Base-by-base conservation (phyloP, 2,329 filamentous ascomycete species). In the Cucurbitaria berberidis region DNA sequence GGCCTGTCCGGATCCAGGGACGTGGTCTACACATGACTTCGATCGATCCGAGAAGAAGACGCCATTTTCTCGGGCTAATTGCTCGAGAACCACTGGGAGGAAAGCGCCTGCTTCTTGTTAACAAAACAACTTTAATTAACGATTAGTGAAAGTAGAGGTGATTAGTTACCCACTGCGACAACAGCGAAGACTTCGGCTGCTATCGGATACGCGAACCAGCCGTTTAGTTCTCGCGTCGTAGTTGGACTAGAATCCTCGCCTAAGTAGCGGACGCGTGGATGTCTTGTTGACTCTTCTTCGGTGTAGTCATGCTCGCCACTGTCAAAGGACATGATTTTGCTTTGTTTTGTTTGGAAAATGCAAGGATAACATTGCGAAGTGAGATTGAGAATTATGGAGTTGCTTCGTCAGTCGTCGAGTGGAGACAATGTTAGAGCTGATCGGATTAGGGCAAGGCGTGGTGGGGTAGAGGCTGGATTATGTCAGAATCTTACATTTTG, bases 141-240 rank as follows among this genome's bases (percentile, higher is more conserved):
- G n/a, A n/a, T n/a, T n/a, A n/a, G n/a, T n/a, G 39, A 21, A 38
- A 18, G 26, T 11, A 26, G 39, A 29, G 11, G 13, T 46, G 38
- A 27, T 51, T 86, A 72, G n/a, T n/a, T 75, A 90, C 92, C 86
- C 74, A 89, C 85, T 40, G 85, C 93, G 73, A 93, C 96, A 48
- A 97, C 90, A 21, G 93, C 90, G 75, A 96, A 98, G 26, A 95
- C 92, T 77, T 96, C 92, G 7, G 92, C 90, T 11, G 92, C 92
- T 78, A 95, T 93, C 27, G 88, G 88, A 79, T 96, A 96, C 68
- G 88, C 88, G 75, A 96, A 96, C 91, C 92, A 96, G 55, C 91
- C 92, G 40, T 85, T 81, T 58, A 96, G 82, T 81, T 96, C 92
- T 73, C 88, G 91, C 57, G 76, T 77, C 68, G 89, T 95, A 5